Evolutionary conservation across 139 green algal species (phyloP).

Genomic region (Haematococcus lacustris): DNA sequence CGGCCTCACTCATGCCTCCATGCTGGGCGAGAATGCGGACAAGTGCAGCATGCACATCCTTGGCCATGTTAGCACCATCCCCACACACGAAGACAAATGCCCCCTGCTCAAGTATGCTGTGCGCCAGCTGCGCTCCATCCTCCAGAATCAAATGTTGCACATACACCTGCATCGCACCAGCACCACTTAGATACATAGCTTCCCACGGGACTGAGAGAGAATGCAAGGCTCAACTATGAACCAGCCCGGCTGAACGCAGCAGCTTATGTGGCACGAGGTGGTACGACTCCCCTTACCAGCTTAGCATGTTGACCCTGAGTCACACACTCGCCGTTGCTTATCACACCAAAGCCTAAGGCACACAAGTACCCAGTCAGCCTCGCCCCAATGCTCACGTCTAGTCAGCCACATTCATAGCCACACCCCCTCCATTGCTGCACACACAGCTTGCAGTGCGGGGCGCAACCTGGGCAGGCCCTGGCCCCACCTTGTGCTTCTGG

Average conservation of each 20-base stretch:
- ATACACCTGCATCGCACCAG: constrained; percentile 19
- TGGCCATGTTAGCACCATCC: constrained; percentile 85
- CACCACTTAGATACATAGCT: background rate
- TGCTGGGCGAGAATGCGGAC: background rate
- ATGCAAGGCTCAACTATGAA: too few relatives aligned
- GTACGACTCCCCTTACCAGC: too few relatives aligned
- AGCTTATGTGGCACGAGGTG: background rate
- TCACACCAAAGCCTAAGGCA: too few relatives aligned
- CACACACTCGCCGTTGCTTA: background rate
- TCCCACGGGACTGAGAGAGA: too few relatives aligned
- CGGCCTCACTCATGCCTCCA: background rate
- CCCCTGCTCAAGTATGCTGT: constrained; percentile 35
- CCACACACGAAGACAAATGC: constrained; percentile 79
- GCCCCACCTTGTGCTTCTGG: constrained; percentile 28
- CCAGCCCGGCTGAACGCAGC: background rate
- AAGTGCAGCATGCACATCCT: constrained; percentile 80
- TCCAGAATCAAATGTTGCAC: constrained; percentile 23
- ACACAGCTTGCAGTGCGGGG: too few relatives aligned
- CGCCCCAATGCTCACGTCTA: too few relatives aligned
- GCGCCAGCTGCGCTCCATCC: constrained; percentile 27
- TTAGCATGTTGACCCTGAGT: too few relatives aligned
- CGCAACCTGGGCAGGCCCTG: too few relatives aligned
- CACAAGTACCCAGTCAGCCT: background rate
- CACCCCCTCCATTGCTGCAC: too few relatives aligned
- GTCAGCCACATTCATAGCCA: too few relatives aligned